Evolutionary conservation across 495 filamentous ascomycete species (phyloP).

Genomic region (Penicillium paradoxum): DNA sequence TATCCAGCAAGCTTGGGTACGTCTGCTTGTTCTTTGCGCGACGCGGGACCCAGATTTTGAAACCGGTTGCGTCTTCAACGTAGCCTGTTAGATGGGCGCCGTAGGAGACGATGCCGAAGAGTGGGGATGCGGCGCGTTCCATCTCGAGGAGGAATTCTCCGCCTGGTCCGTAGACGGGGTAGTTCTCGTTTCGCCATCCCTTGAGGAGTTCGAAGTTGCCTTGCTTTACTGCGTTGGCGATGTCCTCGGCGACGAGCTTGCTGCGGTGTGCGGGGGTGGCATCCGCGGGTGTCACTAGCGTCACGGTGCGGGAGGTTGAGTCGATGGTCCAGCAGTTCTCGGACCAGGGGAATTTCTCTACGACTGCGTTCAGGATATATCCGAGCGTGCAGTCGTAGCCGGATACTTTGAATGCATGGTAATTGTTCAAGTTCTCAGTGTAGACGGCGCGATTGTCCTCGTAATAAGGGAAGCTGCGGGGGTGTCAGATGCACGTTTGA

Average conservation of each 20-base stretch:
- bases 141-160: slow-evolving; percentile 65
- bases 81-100: slow-evolving; percentile 88
- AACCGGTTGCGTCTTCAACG: slow-evolving; percentile 51
- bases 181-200: slow-evolving; percentile 87
- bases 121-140: slow-evolving; percentile 69
- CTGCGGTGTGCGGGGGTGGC: slow-evolving; percentile 55
- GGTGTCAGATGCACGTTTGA: slow-evolving; percentile 2
- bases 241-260: slow-evolving; percentile 51
- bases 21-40: slow-evolving; percentile 73
- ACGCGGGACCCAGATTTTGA: slow-evolving; percentile 81
- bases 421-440: slow-evolving; percentile 39
- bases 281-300: slow-evolving; percentile 32
- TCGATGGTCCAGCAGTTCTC: slow-evolving; percentile 50
- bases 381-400: slow-evolving; percentile 53
- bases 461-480: slow-evolving; percentile 63
- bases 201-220: slow-evolving; percentile 64
- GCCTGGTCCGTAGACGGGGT: slow-evolving; percentile 69
- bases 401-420: slow-evolving; percentile 52
- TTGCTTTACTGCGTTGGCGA: slow-evolving; percentile 57
- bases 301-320: slow-evolving; percentile 42
- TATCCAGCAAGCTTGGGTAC: slow-evolving; percentile 85
- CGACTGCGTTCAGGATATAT: slow-evolving; percentile 54
- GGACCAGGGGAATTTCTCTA: slow-evolving; percentile 53
- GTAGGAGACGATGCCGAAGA: slow-evolving; percentile 86
- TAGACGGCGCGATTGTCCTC: slow-evolving; percentile 50